A percentile compares a stretch with the other conserved stretches of the same genome.
phyloP scores from a whole-genome alignment of 352 stramenopile genomes.

The Hyaloperonospora arabidopsidis region DNA sequence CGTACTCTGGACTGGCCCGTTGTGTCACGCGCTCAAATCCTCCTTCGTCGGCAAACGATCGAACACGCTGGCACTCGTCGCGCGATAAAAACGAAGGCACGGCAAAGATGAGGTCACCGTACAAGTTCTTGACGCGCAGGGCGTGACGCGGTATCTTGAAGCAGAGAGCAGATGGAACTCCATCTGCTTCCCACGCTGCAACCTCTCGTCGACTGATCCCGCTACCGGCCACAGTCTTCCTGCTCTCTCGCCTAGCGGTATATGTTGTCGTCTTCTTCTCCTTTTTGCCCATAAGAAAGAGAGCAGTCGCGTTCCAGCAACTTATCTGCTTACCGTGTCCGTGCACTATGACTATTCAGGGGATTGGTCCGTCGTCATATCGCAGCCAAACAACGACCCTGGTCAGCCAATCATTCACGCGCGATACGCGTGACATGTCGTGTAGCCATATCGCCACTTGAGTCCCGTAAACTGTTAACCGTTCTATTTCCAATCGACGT shows the following conservation, averaged over 20 bases:
- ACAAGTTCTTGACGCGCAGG: slow-evolving; percentile 32
- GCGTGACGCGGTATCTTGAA: slow-evolving; percentile 35
- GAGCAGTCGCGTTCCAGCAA: too few species aligned
- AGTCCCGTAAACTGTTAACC: too few species aligned
- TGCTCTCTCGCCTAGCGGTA: slow-evolving; percentile 2
- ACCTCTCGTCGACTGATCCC: slow-evolving; percentile 11
- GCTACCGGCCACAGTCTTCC: slow-evolving; percentile 17
- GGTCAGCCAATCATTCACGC: background rate
- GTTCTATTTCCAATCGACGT: too few species aligned
- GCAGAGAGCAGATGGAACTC: slow-evolving; percentile 34
- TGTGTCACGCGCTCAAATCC: slow-evolving; percentile 68
- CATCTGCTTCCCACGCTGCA: slow-evolving; percentile 20
- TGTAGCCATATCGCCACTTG: too few species aligned
- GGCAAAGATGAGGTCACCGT: slow-evolving; percentile 59
- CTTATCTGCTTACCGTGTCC: too few species aligned
- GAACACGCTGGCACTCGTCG: slow-evolving; percentile 51
- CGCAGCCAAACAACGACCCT: too few species aligned
- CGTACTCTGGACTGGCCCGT: slow-evolving; percentile 49
- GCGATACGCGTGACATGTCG: background rate
- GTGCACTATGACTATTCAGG: slow-evolving; percentile 2
- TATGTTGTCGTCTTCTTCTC: background rate
- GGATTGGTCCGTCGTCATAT: background rate
- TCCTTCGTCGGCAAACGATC: slow-evolving; percentile 45
- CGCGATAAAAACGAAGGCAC: slow-evolving; percentile 57
- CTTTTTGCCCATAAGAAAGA: slow-evolving; percentile 31